Percentiles rank a stretch among this genome's conserved stretches.
These are phyloP conservation scores for Kernera saxatilis DNA, from an alignment of 345 rosid species.

Conservation along the genomic window DNA sequence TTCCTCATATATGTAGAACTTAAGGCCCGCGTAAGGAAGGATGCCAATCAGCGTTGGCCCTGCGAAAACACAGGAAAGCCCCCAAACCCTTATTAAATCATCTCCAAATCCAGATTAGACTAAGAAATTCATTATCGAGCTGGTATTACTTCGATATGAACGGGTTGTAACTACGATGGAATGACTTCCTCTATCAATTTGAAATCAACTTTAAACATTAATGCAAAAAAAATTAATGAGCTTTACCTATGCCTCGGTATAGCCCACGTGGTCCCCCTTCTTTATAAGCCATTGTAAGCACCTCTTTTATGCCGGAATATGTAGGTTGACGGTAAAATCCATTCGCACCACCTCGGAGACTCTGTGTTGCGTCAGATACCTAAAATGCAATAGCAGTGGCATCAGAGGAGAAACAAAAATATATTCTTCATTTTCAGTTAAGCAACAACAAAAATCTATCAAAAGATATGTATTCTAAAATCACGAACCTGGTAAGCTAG, in stretches of 20 bases:
- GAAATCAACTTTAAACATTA: not conserved
- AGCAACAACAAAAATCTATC: not conserved
- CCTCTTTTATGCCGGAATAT: slow-evolving; percentile 71
- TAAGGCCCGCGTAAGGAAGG: slow-evolving; percentile 93
- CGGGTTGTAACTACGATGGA: not conserved
- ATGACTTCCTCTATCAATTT: not conserved
- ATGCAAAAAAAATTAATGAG: not conserved
- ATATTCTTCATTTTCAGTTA: not conserved
- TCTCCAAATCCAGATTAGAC: slow-evolving; percentile 5
- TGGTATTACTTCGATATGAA: slow-evolving; percentile 6
- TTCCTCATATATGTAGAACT: slow-evolving; percentile 89
- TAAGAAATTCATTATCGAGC: not conserved
- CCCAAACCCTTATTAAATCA: slow-evolving; percentile 4
- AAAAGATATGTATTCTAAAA: not conserved
- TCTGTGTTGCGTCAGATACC: slow-evolving; percentile 50
- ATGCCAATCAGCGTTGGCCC: slow-evolving; percentile 93
- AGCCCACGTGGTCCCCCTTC: slow-evolving; percentile 80
- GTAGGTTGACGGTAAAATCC: slow-evolving; percentile 45
- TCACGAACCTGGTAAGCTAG: slow-evolving; percentile 87
- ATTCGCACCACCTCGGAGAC: slow-evolving; percentile 34
- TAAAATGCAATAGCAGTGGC: slow-evolving; percentile 24
- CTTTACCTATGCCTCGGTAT: slow-evolving; percentile 84
- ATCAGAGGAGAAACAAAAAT: slow-evolving; percentile 4
- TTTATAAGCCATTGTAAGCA: slow-evolving; percentile 63
- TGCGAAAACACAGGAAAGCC: slow-evolving; percentile 30